Conservation (phyloP, 768 basidiomycete species). For the Boletus eberwhitei region DNA sequence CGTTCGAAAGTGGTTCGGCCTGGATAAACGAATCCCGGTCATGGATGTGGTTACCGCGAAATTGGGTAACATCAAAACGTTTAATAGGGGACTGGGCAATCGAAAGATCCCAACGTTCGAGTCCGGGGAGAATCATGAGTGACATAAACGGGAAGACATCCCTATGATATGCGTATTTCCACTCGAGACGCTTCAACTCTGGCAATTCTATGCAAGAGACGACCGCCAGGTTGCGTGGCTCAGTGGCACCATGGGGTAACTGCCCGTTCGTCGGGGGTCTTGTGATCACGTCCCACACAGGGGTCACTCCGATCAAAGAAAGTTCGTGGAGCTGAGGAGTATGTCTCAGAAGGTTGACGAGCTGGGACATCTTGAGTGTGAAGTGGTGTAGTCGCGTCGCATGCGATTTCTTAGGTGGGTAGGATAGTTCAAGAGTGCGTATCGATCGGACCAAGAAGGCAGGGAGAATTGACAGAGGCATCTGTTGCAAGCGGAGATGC, state of each 20-base stretch:
- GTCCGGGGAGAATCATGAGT: slow-evolving; percentile 37
- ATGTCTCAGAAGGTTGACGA: slow-evolving; percentile 35
- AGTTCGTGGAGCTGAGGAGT: slow-evolving; percentile 43
- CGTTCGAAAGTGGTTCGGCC: slow-evolving; percentile 25
- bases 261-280: slow-evolving; percentile 12
- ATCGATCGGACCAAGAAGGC: slow-evolving; percentile 37
- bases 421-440: slow-evolving; percentile 41
- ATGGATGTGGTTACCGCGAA: slow-evolving; percentile 31
- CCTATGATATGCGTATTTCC: slow-evolving; percentile 42
- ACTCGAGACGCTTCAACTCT: slow-evolving; percentile 43
- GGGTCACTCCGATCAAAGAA: slow-evolving; percentile 40
- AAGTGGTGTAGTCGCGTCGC: slow-evolving; percentile 26
- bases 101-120: slow-evolving; percentile 44
- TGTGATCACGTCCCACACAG: slow-evolving; percentile 35
- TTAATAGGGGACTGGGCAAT: slow-evolving; percentile 35
- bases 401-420: slow-evolving; percentile 29
- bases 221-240: slow-evolving; percentile 4
- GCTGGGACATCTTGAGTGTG: slow-evolving; percentile 38
- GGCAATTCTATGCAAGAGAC: slow-evolving; percentile 32
- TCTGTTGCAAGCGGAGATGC: slow-evolving; percentile 40
- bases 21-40: slow-evolving; percentile 31
- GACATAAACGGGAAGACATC: slow-evolving; percentile 45
- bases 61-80: slow-evolving; percentile 23
- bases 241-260: slow-evolving; percentile 2
- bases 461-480: slow-evolving; percentile 40